phyloP scores from a whole-genome alignment of 192 early-diverging fungal genomes.

The Entomortierella beljakovae region DNA sequence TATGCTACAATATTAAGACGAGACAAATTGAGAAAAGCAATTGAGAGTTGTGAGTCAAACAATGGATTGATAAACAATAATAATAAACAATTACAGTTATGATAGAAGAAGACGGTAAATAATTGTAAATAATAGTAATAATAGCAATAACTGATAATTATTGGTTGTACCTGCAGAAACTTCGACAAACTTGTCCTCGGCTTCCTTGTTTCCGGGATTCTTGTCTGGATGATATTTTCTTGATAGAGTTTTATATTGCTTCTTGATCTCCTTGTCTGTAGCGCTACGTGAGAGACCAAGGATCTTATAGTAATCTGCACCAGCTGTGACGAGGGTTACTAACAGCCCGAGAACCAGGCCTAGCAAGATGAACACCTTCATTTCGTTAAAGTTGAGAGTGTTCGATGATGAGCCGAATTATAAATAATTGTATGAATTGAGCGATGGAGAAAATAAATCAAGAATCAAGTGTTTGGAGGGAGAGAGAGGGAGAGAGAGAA shows the following conservation, averaged over 20 bases:
- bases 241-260: constrained; percentile 91
- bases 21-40: neutral
- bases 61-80: neutral
- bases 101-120: neutral
- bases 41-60: neutral
- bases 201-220: constrained; percentile 86
- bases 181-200: constrained; percentile 91
- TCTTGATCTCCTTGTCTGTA: constrained; percentile 89
- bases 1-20: constrained; percentile 73
- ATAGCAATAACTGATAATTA: too few relatives aligned
- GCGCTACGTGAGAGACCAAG: constrained; percentile 87
- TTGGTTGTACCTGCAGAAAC: constrained; percentile 74
- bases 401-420: neutral
- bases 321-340: constrained; percentile 27
- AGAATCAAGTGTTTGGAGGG: neutral
- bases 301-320: constrained; percentile 87
- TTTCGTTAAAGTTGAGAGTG: neutral
- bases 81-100: neutral
- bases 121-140: too few relatives aligned
- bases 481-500: neutral
- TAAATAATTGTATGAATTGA: neutral
- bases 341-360: constrained; percentile 23
- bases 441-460: neutral
- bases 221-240: constrained; percentile 91
- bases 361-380: constrained; percentile 36